phyloP scores from a whole-genome alignment of 2,329 filamentous ascomycete genomes.

The Scleromitrula shiraiana region DNA sequence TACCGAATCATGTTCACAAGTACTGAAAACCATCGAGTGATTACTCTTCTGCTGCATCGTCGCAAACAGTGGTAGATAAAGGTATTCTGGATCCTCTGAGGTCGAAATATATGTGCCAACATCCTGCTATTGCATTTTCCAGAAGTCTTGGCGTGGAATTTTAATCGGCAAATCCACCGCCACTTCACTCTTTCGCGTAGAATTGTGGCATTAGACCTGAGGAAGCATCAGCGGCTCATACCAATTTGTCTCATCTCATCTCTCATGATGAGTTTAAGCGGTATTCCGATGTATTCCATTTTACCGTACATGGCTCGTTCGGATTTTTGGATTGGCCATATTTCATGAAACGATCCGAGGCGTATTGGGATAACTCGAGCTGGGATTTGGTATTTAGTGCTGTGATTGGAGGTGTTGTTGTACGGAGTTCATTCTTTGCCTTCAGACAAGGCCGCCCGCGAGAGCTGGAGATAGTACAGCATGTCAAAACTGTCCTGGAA shows the following conservation, averaged over 20 bases:
- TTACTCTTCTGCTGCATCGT: constrained; percentile 1
- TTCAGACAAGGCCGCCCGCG: constrained; percentile 14
- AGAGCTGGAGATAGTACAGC: constrained; percentile 25
- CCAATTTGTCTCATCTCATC: constrained; percentile 19
- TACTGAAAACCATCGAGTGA: not conserved
- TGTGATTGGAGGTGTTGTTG: constrained; percentile 28
- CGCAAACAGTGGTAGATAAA: constrained; percentile 13
- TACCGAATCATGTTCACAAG: not conserved
- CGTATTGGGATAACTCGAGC: constrained; percentile 26
- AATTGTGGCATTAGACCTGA: constrained; percentile 28
- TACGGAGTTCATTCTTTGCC: constrained; percentile 31
- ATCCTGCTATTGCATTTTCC: constrained; percentile 30
- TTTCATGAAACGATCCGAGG: constrained; percentile 22
- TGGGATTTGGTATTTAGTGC: constrained; percentile 29
- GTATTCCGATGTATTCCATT: constrained; percentile 24
- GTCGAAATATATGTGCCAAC: constrained; percentile 19
- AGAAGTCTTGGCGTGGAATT: constrained; percentile 28
- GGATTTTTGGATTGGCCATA: constrained; percentile 27
- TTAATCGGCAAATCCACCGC: constrained; percentile 28
- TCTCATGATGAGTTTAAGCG: constrained; percentile 5
- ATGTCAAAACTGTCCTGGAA: constrained; percentile 20
- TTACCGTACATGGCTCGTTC: constrained; percentile 28
- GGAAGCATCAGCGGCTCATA: constrained; percentile 14
- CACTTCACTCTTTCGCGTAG: constrained; percentile 33
- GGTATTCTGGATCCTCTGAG: constrained; percentile 8